phyloP scores from a whole-genome alignment of 495 filamentous ascomycete species.

The Penicillium lagena region DNA sequence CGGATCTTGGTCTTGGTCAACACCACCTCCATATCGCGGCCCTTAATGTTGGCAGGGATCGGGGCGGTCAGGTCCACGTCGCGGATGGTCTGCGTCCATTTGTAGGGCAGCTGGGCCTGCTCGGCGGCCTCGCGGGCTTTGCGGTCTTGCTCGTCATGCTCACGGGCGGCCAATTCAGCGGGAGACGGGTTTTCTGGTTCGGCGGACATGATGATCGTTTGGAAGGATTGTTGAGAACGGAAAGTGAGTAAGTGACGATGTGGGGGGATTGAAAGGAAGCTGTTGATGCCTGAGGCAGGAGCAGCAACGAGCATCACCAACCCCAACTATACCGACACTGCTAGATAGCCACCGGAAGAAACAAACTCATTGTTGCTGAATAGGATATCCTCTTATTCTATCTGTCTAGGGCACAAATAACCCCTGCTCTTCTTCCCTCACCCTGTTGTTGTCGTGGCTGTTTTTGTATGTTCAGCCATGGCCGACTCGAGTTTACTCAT shows the following conservation, averaged over 20 bases:
- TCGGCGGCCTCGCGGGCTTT: conserved; percentile 76
- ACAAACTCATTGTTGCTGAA: too few species aligned
- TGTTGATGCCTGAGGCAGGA: not conserved
- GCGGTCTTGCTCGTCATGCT: conserved; percentile 56
- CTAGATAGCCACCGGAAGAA: too few species aligned
- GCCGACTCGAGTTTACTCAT: too few species aligned
- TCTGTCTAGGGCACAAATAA: too few species aligned
- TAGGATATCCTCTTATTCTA: too few species aligned
- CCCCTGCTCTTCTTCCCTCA: too few species aligned
- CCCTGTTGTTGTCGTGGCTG: too few species aligned
- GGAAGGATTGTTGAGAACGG: not conserved
- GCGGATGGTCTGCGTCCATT: conserved; percentile 93
- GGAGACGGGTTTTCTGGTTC: conserved; percentile 39
- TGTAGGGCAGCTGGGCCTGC: conserved; percentile 90
- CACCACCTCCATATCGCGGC: conserved; percentile 75
- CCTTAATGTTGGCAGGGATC: conserved; percentile 74
- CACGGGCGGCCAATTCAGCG: conserved; percentile 44
- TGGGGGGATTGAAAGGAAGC: not conserved
- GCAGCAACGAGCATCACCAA: too few species aligned
- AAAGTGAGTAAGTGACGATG: not conserved
- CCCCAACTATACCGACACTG: too few species aligned
- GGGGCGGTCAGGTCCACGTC: conserved; percentile 78
- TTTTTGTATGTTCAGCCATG: too few species aligned
- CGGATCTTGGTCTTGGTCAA: conserved; percentile 73
- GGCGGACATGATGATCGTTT: conserved; percentile 16